Evolutionary conservation across 2,329 filamentous ascomycete genomes (phyloP), one percentile per base, ranked within the genome.

Genomic region (Phyllosticta citriasiana): DNA sequence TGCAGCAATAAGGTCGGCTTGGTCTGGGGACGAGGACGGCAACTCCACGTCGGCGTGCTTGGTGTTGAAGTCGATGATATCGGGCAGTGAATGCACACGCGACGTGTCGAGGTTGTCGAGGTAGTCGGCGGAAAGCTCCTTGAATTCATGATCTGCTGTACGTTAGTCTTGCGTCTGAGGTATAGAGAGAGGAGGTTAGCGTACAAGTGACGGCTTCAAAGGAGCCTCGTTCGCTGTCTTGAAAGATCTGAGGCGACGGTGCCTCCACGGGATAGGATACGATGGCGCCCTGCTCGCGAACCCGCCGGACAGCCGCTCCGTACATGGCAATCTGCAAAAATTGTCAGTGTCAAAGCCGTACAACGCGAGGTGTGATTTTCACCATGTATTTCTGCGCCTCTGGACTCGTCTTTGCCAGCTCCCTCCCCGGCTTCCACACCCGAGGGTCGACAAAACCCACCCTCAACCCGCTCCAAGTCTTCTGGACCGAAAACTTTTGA

Each of bases 351-450:
- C 30, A 25, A 8, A 16, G 12, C 33, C n/a, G 4, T 5, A 1
- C 16, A 35, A 30, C 1, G 22, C 22, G 33, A 40, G 9, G 2
- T 9, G 25, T 12, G 47, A 12, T 12, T 67, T 69, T 57, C 65
- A 73, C 71, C 71, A 73, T 73, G 61, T 71, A 73, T 57, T 69
- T 66, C 66, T 73, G 70, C 19, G 71, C 71, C 62, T 73, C 71
- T 40, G 67, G 65, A 62, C 72, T 73, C 56, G 71, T 70, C 57
- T 71, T 63, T 35, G 69, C 69, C 59, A 67, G 69, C 59, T 73
- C 72, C n/a, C 67, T 65, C 69, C 71, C 71, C 27, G 65, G 64
- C 59, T 66, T 69, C 71, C 71, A 73, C 47, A 73, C 71, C 4
- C 67, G 68, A 19, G 71, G 71, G 57, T 72, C 71, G 50, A 70